Conservation (phyloP, 805 yeast species). For the Teunomyces panamensis region DNA sequence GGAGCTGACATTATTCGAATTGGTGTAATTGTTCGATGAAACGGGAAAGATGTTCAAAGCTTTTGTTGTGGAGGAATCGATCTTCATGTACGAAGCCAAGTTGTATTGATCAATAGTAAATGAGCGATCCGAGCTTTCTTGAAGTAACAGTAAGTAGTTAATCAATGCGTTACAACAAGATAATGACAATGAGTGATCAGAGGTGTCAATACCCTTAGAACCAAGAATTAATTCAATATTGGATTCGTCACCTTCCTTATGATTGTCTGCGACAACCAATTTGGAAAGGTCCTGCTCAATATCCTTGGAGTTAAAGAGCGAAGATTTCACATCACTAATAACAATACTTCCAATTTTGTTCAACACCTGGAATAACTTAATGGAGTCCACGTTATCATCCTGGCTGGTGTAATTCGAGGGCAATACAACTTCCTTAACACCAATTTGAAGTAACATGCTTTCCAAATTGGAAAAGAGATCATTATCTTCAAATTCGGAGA, state of each 20-base stretch:
- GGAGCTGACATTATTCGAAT: constrained; percentile 37
- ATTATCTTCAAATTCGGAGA: constrained; percentile 80
- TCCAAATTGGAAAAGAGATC: constrained; percentile 76
- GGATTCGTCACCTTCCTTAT: constrained; percentile 25
- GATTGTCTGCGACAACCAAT: constrained; percentile 41
- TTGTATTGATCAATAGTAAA: constrained; percentile 64
- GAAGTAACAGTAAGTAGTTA: constrained; percentile 61
- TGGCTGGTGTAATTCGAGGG: constrained; percentile 40
- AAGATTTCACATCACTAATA: constrained; percentile 54
- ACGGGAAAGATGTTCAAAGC: constrained; percentile 83
- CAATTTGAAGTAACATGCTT: constrained; percentile 80
- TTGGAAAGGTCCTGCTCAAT: constrained; percentile 77
- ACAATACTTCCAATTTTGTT: constrained; percentile 74
- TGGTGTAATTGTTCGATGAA: not conserved
- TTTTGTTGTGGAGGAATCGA: constrained; percentile 85
- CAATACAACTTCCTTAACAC: constrained; percentile 79
- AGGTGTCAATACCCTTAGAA: constrained; percentile 48
- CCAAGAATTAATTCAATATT: constrained; percentile 46
- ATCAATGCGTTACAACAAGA: constrained; percentile 67
- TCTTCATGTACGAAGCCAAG: constrained; percentile 77
- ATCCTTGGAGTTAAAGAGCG: constrained; percentile 62
- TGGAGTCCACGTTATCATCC: constrained; percentile 49
- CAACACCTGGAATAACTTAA: constrained; percentile 66
- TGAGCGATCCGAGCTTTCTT: constrained; percentile 54
- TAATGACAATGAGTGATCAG: constrained; percentile 50